Base-by-base conservation (phyloP, 1,139 yeast genomes). In the Ashbya aceris region DNA sequence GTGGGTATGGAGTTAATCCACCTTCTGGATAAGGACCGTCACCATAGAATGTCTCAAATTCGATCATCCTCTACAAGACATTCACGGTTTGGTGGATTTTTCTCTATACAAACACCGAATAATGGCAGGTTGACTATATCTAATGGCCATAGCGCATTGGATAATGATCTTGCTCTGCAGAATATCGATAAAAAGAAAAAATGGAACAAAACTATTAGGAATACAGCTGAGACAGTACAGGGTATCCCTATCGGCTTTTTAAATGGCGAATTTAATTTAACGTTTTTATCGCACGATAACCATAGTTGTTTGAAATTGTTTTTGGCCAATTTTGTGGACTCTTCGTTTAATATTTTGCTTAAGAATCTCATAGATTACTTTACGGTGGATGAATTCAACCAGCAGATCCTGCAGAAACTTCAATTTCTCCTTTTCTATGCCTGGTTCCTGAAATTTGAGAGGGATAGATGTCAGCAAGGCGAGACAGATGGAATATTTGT, bases 61-160 rank as follows among this genome's bases (percentile, higher is more conserved):
- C 74, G 71, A 50, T 68, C 71, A 40, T 67, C 76, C 4, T 76
- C 83, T 1, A 74, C 89, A 0, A 72, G 98, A 41, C 98, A 91
- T 57, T 91, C 94, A 3, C 71, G 95, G 35, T 91, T 91, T 66
- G 98, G 98, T 1, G 79, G 97, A 0, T 67, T 89, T 50, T 62
- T 87, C 8, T 80, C 95, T 1, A 70, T 87, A 27, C 76, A 79
- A 46, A 73, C 77, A 26, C 69, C 72, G 10, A 75, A 74, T 43
- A 70, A 73, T 45, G 74, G 73, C 7, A 69, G 83, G 36, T 65
- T 84, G 26, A 76, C 85, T 11, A 76, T 86, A 0, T 77, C 95
- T 1, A 95, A 96, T 4, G 89, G 84, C 49, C 77, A 76, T 48
- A 85, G 81, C 2, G 58, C 83, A 8, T 55, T 68, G 11, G 68